phyloP scores from a whole-genome alignment of 345 rosid species.

The Chamaenerion angustifolium region DNA sequence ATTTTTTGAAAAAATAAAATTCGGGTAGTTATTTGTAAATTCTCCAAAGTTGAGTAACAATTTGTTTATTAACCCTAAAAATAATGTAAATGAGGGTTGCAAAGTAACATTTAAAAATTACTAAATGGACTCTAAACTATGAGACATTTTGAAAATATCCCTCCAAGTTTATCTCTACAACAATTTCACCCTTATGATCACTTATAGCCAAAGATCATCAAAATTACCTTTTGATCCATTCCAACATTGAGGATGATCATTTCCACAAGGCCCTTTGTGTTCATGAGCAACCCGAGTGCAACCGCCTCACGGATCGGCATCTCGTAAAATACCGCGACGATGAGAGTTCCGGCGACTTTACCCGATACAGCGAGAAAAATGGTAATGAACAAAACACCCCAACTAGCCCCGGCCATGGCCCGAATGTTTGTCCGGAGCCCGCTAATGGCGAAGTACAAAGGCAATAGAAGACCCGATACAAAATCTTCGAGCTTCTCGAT shows the following conservation, averaged over 20 bases:
- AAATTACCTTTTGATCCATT: slow-evolving; percentile 44
- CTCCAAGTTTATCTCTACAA: too few species aligned
- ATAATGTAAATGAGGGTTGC: too few species aligned
- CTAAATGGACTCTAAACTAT: too few species aligned
- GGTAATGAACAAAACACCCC: slow-evolving; percentile 36
- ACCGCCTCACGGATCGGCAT: slow-evolving; percentile 40
- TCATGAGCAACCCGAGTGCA: slow-evolving; percentile 43
- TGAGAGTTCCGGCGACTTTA: slow-evolving; percentile 20
- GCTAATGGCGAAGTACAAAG: slow-evolving; percentile 35
- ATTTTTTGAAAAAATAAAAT: too few species aligned
- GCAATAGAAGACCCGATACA: slow-evolving; percentile 42
- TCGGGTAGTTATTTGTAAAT: too few species aligned
- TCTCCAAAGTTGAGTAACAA: too few species aligned
- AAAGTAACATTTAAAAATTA: too few species aligned
- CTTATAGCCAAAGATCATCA: too few species aligned
- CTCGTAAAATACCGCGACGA: slow-evolving; percentile 16
- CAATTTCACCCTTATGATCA: too few species aligned
- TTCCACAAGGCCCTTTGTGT: slow-evolving; percentile 61
- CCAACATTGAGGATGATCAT: slow-evolving; percentile 35
- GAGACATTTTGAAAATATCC: too few species aligned
- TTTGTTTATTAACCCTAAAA: too few species aligned
- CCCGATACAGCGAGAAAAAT: slow-evolving; percentile 23
- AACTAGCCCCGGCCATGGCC: slow-evolving; percentile 14
- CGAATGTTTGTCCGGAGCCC: slow-evolving; percentile 41
- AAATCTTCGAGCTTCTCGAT: slow-evolving; percentile 44